Conservation (phyloP, 2,329 filamentous ascomycete genomes). For the Colletotrichum tamarilloi region DNA sequence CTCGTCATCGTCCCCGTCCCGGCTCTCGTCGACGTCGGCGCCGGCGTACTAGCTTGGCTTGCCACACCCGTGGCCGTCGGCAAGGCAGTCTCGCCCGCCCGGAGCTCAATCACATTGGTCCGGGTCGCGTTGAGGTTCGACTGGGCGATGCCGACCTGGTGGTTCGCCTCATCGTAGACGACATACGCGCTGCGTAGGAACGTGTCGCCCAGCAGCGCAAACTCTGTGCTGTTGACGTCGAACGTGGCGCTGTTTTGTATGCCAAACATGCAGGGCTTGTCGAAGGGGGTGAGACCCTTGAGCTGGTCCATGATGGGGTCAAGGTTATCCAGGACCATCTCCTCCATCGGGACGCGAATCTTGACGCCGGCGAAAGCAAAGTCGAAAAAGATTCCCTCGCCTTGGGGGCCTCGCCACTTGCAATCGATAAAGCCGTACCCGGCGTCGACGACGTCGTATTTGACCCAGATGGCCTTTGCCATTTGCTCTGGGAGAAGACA, state of each 20-base stretch:
- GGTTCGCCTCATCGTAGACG: conserved; percentile 79
- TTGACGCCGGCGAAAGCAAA: conserved; percentile 54
- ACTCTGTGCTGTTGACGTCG: conserved; percentile 67
- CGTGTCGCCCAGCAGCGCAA: conserved; percentile 74
- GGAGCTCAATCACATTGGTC: conserved; percentile 59
- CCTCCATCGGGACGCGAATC: conserved; percentile 67
- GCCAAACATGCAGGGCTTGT: conserved; percentile 64
- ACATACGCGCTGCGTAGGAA: conserved; percentile 81
- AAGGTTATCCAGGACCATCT: conserved; percentile 62
- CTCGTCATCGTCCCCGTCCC: neutral
- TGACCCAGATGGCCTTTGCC: conserved; percentile 64
- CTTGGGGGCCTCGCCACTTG: conserved; percentile 48
- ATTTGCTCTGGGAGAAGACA: conserved; percentile 72
- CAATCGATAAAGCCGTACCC: conserved; percentile 73
- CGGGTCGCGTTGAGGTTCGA: conserved; percentile 60
- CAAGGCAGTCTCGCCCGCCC: conserved; percentile 49
- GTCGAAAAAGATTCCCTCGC: conserved; percentile 48
- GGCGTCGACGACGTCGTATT: conserved; percentile 63
- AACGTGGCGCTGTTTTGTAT: conserved; percentile 69
- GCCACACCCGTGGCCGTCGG: conserved; percentile 57
- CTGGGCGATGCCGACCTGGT: conserved; percentile 74
- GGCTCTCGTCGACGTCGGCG: neutral
- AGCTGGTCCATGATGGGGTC: conserved; percentile 49
- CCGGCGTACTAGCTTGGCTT: conserved; percentile 3
- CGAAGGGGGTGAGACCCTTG: conserved; percentile 50